phyloP scores from a whole-genome alignment of 2,329 filamentous ascomycete species.

The Chrysoporthe cubensis region DNA sequence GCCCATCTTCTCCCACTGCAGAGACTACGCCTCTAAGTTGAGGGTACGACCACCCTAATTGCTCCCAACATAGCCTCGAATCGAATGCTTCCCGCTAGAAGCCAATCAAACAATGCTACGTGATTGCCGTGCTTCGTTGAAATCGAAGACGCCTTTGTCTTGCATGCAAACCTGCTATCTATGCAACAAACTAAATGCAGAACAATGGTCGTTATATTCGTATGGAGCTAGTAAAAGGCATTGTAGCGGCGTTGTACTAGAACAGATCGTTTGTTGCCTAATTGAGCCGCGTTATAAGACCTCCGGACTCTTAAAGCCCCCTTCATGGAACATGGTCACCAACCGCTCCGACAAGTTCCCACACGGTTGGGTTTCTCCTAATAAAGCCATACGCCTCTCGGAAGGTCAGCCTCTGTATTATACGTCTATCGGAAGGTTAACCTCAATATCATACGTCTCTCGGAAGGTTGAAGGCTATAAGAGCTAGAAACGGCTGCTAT shows the following conservation, averaged over 20 bases:
- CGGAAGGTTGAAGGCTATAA: not conserved
- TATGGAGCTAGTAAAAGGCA: not conserved
- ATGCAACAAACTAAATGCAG: not conserved
- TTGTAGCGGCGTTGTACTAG: not conserved
- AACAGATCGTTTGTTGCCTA: not conserved
- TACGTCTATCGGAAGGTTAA: too few species aligned
- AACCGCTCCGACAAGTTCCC: not conserved
- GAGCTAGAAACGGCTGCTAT: not conserved
- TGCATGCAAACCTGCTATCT: not conserved
- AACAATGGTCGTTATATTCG: not conserved
- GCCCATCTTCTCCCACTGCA: too few species aligned
- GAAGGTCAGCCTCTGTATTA: too few species aligned
- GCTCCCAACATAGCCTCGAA: not conserved
- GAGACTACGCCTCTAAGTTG: too few species aligned
- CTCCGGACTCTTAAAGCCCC: not conserved
- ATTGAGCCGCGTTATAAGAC: not conserved
- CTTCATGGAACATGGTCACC: not conserved
- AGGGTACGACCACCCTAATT: too few species aligned
- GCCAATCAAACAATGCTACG: not conserved
- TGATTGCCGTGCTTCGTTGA: not conserved
- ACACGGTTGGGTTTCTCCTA: not conserved
- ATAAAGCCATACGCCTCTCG: not conserved
- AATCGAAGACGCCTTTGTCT: not conserved
- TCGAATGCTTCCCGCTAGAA: not conserved
- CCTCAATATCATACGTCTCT: not conserved